These are phyloP conservation scores for Neurospora discreta DNA, from an alignment of 495 filamentous ascomycete genomes.

Conservation along the genomic window DNA sequence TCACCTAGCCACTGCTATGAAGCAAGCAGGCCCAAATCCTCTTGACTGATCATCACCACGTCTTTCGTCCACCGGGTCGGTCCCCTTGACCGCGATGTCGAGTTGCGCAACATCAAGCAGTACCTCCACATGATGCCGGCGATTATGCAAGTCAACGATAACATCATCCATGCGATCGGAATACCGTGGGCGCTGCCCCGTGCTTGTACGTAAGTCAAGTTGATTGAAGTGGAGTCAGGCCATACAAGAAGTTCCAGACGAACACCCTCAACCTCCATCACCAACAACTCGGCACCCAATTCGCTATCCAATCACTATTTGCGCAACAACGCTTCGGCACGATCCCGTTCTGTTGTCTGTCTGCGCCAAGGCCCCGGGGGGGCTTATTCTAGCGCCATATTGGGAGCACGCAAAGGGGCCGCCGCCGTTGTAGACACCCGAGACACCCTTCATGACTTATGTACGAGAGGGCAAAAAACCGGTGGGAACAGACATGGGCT, in stretches of 20 bases:
- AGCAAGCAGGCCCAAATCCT: background rate
- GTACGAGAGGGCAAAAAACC: background rate
- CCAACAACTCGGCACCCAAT: background rate
- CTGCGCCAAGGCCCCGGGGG: background rate
- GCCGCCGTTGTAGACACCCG: background rate
- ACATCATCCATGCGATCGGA: background rate
- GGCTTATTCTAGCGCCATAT: background rate
- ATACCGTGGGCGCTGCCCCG: background rate
- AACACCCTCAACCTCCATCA: background rate
- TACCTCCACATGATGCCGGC: background rate
- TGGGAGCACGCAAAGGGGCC: background rate
- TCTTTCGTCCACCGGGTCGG: background rate
- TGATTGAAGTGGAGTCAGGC: background rate
- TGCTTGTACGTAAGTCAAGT: background rate
- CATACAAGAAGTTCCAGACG: background rate
- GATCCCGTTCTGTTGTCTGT: background rate
- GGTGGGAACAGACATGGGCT: background rate
- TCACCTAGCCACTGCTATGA: no score
- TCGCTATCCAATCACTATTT: background rate
- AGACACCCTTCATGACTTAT: background rate
- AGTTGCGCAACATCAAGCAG: background rate
- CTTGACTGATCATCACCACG: background rate
- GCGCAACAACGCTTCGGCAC: background rate
- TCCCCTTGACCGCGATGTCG: background rate
- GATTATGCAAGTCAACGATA: background rate